Base-by-base conservation (phyloP, 2,329 filamentous ascomycete species). In the Blastomyces gilchristii region DNA sequence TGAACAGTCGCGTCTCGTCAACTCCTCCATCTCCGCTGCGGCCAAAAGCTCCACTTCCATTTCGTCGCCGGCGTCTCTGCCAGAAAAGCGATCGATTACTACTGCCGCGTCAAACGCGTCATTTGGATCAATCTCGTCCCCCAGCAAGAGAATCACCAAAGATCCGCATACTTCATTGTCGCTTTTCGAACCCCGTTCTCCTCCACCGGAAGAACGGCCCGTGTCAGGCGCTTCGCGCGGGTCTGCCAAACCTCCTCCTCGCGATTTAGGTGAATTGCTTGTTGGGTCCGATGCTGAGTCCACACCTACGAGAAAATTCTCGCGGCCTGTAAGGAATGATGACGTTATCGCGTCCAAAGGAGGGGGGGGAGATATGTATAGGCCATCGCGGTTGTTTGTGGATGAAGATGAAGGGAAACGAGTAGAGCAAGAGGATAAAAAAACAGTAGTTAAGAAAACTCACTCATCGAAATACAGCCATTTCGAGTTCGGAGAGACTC, bases 391-490 rank as follows among this genome's bases (percentile, higher is more conserved):
- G 66, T 71, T 85, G 64, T 85, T 85, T 64, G 80, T 82, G 28
- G 71, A 73, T 28, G 58, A 63, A 1, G 57, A 50, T 28, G 52
- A 56, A 63, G 84, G 85, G 14, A 80, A 83, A 61, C 80, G 83
- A 31, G 83, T 85, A 58, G 80, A 79, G 28, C 67, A 72, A 28
- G 66, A 82, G 62, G 71, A 70, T 54, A 72, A 70, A 43, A 25
- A 16, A 25, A 59, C 28, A 34, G 11, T 4, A 37, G 77, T 78
- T 67, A 84, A 87, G 70, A 39, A 12, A 12, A 87, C 89, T 7
- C 84, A 94, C 73, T 84, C 89, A 2, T 85, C 85, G 71, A 95
- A 91, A 75, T 97, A 86, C 78, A 81, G 88, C 64, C 93, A 97
- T 76, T 96, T 96, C 72, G 87, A 91, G 64, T 89, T 96, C 71